phyloP scores from a whole-genome alignment of 2,329 filamentous ascomycete species.

The Calonectria multiphialidica region DNA sequence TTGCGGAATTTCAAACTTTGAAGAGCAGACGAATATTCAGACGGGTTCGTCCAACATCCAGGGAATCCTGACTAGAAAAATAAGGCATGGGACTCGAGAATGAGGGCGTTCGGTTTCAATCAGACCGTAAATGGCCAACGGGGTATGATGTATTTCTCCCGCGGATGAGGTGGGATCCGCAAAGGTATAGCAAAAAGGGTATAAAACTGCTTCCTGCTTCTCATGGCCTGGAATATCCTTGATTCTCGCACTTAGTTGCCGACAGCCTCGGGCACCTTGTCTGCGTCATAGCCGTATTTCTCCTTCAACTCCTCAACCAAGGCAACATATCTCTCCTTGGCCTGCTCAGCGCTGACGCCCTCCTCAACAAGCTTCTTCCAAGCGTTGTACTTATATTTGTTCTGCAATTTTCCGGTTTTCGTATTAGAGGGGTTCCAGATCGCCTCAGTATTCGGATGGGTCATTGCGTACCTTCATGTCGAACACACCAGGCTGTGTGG shows the following conservation, averaged over 20 bases:
- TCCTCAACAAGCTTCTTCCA: constrained; percentile 81
- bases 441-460: background rate
- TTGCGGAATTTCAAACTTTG: background rate
- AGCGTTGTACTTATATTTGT: constrained; percentile 83
- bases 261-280: constrained; percentile 73
- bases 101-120: background rate
- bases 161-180: background rate
- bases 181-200: background rate
- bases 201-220: constrained; percentile 21
- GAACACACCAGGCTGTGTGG: constrained; percentile 75
- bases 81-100: background rate
- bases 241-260: constrained; percentile 37
- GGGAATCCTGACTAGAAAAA: background rate
- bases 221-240: constrained; percentile 28
- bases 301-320: constrained; percentile 79
- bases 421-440: background rate
- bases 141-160: constrained; percentile 23
- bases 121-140: background rate
- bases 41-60: background rate
- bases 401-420: constrained; percentile 58
- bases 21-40: background rate
- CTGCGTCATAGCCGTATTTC: constrained; percentile 75
- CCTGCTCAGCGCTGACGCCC: constrained; percentile 71
- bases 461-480: constrained; percentile 69
- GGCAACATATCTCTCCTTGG: constrained; percentile 82